Conservation (phyloP, 306 rosid species). For the Cucurbita maxima region DNA sequence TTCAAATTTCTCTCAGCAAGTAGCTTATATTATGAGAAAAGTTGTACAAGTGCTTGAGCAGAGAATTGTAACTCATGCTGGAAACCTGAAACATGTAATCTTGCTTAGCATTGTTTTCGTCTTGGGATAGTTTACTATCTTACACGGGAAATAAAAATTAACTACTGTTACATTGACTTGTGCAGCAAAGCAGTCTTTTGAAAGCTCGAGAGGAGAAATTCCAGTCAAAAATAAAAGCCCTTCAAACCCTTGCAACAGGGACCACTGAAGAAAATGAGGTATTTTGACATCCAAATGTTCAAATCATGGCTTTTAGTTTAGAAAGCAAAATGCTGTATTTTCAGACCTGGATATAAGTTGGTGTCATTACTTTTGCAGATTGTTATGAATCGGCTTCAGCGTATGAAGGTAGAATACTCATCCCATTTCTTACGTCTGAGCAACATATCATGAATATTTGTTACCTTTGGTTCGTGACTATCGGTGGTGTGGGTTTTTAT, state of each 20-base stretch:
- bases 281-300: constrained; percentile 10
- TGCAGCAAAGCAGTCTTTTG: constrained; percentile 61
- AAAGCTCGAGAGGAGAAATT: constrained; percentile 78
- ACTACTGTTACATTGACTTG: constrained; percentile 11
- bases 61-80: constrained; percentile 53
- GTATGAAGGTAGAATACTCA: constrained; percentile 49
- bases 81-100: constrained; percentile 59
- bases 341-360: constrained; percentile 9
- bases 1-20: constrained; percentile 37
- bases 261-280: constrained; percentile 77
- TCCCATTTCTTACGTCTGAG: constrained; percentile 10
- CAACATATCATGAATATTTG: not conserved
- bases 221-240: constrained; percentile 52
- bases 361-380: constrained; percentile 32
- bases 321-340: not conserved
- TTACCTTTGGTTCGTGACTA: constrained; percentile 8
- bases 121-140: not conserved
- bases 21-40: constrained; percentile 58
- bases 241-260: constrained; percentile 71
- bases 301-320: constrained; percentile 5
- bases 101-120: not conserved
- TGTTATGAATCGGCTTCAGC: constrained; percentile 58
- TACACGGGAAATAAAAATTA: constrained; percentile 13
- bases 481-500: not conserved
- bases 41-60: constrained; percentile 63